These are phyloP conservation scores for Huntiella moniliformis DNA, from an alignment of 2,329 filamentous ascomycete species.

Conservation along the genomic window DNA sequence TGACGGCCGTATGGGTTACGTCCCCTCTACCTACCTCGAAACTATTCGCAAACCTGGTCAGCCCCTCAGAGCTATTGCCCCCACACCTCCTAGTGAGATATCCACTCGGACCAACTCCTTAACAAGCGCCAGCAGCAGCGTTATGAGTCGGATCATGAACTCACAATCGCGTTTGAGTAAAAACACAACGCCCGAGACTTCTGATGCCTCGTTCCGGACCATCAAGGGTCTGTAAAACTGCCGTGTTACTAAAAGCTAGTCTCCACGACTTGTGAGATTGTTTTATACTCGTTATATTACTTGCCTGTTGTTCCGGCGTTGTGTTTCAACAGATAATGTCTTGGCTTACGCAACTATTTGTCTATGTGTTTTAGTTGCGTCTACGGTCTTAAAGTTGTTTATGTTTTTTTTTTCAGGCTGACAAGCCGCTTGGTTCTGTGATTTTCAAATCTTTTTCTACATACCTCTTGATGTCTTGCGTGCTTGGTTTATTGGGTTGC, in stretches of 20 bases:
- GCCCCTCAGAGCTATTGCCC: conserved; percentile 31
- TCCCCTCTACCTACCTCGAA: conserved; percentile 81
- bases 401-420: too few relatives aligned
- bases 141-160: conserved; percentile 7
- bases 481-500: background rate
- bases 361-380: too few relatives aligned
- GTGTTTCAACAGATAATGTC: background rate
- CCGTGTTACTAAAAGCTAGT: too few relatives aligned
- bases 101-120: conserved; percentile 30
- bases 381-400: too few relatives aligned
- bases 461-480: background rate
- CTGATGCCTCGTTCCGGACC: conserved; percentile 8
- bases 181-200: conserved; percentile 7
- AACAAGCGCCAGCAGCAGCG: conserved; percentile 20
- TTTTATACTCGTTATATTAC: too few relatives aligned
- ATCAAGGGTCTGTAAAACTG: conserved; percentile 9
- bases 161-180: conserved; percentile 10
- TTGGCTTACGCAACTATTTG: background rate
- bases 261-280: too few relatives aligned
- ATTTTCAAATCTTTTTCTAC: background rate
- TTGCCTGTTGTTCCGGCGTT: too few relatives aligned
- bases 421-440: background rate
- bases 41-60: conserved; percentile 35
- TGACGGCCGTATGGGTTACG: conserved; percentile 77
- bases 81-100: conserved; percentile 24